Conservation (phyloP, 495 filamentous ascomycete genomes). For the Pyrenula aspistea region DNA sequence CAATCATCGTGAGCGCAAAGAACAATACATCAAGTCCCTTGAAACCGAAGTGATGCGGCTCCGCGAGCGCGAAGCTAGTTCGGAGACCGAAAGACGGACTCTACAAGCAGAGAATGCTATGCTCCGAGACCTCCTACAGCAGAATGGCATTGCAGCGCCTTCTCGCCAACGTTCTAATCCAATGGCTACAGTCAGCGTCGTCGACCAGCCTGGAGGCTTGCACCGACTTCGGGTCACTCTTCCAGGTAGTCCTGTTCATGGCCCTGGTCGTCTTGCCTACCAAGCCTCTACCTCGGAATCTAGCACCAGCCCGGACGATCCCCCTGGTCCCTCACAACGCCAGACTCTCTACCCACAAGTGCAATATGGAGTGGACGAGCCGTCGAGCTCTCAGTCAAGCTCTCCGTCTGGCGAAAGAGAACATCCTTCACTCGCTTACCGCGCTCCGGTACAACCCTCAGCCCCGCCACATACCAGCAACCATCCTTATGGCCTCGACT, state of each 20-base stretch:
- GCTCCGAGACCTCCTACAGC: not conserved
- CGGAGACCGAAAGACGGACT: not conserved
- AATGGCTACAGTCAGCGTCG: not conserved
- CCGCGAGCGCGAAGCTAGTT: conserved; percentile 16
- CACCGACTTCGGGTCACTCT: not conserved
- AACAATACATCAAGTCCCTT: conserved; percentile 23
- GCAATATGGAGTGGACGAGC: no score
- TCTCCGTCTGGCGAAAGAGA: no score
- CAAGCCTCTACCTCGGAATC: not conserved
- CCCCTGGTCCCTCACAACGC: not conserved
- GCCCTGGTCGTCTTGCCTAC: not conserved
- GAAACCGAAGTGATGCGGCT: conserved; percentile 22
- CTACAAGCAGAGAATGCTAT: not conserved
- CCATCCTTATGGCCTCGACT: not conserved
- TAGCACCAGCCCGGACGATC: not conserved
- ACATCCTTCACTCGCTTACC: no score
- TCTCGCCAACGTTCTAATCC: not conserved
- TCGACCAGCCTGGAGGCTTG: not conserved
- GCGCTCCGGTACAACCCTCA: not conserved
- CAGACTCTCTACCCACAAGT: not conserved
- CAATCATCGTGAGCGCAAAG: conserved; percentile 28
- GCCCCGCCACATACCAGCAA: not conserved
- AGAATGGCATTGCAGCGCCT: not conserved
- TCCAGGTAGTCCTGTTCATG: not conserved
- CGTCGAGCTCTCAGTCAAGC: no score